A percentile compares a stretch with the other conserved stretches of the same genome.
These are phyloP conservation scores for Naganishia onofrii DNA, from an alignment of 768 basidiomycete genomes.

Conservation along the genomic window DNA sequence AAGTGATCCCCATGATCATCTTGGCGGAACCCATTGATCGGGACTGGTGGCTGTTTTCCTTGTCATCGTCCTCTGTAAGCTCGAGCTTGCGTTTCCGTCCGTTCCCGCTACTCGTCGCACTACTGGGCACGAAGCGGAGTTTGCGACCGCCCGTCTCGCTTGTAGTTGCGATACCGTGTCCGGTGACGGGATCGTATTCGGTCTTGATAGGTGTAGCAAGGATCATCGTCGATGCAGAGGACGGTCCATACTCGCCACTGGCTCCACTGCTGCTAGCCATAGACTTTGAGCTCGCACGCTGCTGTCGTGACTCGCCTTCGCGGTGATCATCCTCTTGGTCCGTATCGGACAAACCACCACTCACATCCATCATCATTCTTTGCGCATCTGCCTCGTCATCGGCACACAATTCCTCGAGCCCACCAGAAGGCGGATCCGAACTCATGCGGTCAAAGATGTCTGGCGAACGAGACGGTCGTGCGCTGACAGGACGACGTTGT, in stretches of 20 bases:
- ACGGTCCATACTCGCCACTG: constrained; percentile 14
- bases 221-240: constrained; percentile 5
- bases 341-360: constrained; percentile 23
- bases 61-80: constrained; percentile 14
- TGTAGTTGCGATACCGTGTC: background rate
- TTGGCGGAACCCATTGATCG: background rate
- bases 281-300: background rate
- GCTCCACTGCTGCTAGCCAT: constrained; percentile 10
- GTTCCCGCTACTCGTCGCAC: background rate
- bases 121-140: constrained; percentile 11
- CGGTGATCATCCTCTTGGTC: constrained; percentile 24
- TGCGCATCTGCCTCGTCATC: background rate
- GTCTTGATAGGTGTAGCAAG: constrained; percentile 17
- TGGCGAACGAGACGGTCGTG: constrained; percentile 16
- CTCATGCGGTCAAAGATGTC: constrained; percentile 25
- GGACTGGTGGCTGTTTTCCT: background rate
- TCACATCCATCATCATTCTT: background rate
- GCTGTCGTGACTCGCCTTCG: background rate
- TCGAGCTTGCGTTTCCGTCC: constrained; percentile 20
- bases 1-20: too few relatives aligned
- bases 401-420: background rate
- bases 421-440: constrained; percentile 29
- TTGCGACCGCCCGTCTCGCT: background rate
- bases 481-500: background rate
- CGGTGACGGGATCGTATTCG: constrained; percentile 1